Evolutionary conservation across 352 stramenopile species (phyloP), one percentile per base, ranked within the genome.

Genomic region (Phytopythium oedochilum): DNA sequence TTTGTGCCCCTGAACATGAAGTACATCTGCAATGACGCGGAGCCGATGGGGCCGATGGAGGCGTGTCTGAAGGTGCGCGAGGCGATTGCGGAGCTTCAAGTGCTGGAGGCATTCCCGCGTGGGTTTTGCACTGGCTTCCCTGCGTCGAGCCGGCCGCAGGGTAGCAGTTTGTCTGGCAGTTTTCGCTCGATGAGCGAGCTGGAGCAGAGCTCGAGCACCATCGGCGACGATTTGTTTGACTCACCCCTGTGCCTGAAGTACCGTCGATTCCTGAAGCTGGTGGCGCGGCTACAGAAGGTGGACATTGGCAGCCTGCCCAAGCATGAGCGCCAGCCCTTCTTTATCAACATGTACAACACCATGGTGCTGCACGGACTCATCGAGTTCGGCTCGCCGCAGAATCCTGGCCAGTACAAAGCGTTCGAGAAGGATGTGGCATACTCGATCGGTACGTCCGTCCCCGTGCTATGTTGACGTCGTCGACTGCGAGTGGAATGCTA

Each of bases 341-440:
- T 95, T 53, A 93, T 95, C 76, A 95, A 95, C 68, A 71, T 93
- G 48, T 93, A 93, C 72, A 95, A 95, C 60, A 80, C 78, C 2
- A 93, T 93, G 85, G 85, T 92, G 44, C 72, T 95, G 26, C 85
- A 95, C 52, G 85, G 83, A 10, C 66, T 93, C 29, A 82, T 95
- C 52, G 85, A 93, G 62, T 90, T 95, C 43, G 83, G 83, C 25
- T 70, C 89, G 32, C 85, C 85, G n/a, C 81, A 95, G 59, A 95
- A 91, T 39, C 68, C 83, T 5, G 82, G 79, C 5, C 83, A 93
- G 61, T 92, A 89, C 70, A 84, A 82, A 45, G 72, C 83, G 20
- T 95, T 95, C 56, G 83, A 93, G 60, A 81, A 86, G 29, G 83
- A 93, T 55, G 81, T 93, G 12, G 66, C 70, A 9, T 95, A 95